Evolutionary conservation across 352 stramenopile genomes (phyloP).

Genomic region (Pythium phragmitis): DNA sequence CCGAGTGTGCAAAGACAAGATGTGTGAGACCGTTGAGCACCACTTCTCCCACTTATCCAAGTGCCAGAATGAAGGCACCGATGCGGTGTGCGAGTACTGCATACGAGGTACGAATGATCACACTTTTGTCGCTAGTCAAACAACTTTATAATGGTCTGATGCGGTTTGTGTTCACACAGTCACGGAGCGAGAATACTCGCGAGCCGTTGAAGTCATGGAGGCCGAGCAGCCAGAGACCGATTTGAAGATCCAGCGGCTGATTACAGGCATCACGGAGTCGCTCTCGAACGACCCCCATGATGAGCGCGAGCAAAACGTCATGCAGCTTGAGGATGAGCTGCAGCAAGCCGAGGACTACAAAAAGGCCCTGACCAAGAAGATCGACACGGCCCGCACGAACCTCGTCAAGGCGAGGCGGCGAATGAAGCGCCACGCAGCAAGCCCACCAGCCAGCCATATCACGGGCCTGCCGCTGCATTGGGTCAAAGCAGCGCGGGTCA

Average conservation of each 20-base stretch:
- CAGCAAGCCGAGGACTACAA: conserved; percentile 33
- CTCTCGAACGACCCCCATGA: conserved; percentile 25
- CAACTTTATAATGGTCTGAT: background rate
- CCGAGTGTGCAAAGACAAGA: conserved; percentile 23
- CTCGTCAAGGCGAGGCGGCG: conserved; percentile 23
- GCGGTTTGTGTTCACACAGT: conserved; percentile 12
- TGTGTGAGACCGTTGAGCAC: conserved; percentile 31
- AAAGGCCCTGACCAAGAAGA: conserved; percentile 20
- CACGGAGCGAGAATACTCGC: conserved; percentile 27
- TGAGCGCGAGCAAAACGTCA: conserved; percentile 31
- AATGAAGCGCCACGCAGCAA: conserved; percentile 16
- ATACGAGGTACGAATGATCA: conserved; percentile 26
- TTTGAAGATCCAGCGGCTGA: conserved; percentile 26
- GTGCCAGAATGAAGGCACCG: conserved; percentile 22
- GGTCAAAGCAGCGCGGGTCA: conserved; percentile 19
- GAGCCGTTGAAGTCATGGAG: conserved; percentile 32
- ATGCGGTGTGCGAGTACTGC: conserved; percentile 32
- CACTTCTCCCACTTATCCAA: conserved; percentile 32
- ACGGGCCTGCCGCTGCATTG: conserved; percentile 27
- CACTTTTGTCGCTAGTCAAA: background rate
- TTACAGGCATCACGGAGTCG: conserved; percentile 24
- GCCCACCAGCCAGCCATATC: conserved; percentile 8
- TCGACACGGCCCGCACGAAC: conserved; percentile 22
- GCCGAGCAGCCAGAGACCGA: conserved; percentile 26
- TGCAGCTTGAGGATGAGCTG: conserved; percentile 35